Percentiles rank a stretch among this genome's conserved stretches.
phyloP scores from a whole-genome alignment of 2,329 filamentous ascomycete species.

The Trichoderma lentiforme region DNA sequence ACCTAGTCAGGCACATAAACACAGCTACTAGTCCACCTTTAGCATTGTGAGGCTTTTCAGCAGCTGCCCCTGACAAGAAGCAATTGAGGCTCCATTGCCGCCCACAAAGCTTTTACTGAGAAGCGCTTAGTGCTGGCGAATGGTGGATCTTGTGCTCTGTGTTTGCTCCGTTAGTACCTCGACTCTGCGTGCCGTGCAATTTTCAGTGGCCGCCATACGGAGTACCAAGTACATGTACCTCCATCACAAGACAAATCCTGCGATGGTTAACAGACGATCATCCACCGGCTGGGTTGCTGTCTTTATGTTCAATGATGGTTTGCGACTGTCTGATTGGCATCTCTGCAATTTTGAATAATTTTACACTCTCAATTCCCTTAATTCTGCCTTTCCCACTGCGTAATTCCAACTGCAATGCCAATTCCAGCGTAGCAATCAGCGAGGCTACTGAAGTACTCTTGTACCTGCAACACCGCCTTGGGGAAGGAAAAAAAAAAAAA shows the following conservation, averaged over 20 bases:
- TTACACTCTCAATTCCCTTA: neutral
- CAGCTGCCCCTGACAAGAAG: neutral
- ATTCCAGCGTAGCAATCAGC: neutral
- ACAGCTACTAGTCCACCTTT: neutral
- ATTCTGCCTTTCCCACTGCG: neutral
- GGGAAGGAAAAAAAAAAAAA: neutral
- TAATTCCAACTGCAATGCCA: neutral
- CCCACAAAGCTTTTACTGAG: neutral
- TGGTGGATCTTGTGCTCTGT: neutral
- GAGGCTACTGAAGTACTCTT: constrained; percentile 13
- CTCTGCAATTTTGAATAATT: neutral
- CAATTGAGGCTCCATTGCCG: neutral
- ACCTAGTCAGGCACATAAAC: neutral
- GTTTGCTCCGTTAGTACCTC: neutral
- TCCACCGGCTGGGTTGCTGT: neutral
- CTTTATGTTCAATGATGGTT: neutral
- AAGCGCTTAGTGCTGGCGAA: neutral
- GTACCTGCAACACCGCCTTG: constrained; percentile 12
- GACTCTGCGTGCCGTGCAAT: neutral
- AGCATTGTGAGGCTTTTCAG: neutral
- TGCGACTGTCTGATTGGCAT: neutral
- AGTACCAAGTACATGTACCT: neutral
- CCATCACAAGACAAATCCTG: neutral
- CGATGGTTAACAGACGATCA: neutral
- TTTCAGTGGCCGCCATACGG: neutral